phyloP scores from a whole-genome alignment of 495 filamentous ascomycete species.

The Annulohypoxylon bovei region DNA sequence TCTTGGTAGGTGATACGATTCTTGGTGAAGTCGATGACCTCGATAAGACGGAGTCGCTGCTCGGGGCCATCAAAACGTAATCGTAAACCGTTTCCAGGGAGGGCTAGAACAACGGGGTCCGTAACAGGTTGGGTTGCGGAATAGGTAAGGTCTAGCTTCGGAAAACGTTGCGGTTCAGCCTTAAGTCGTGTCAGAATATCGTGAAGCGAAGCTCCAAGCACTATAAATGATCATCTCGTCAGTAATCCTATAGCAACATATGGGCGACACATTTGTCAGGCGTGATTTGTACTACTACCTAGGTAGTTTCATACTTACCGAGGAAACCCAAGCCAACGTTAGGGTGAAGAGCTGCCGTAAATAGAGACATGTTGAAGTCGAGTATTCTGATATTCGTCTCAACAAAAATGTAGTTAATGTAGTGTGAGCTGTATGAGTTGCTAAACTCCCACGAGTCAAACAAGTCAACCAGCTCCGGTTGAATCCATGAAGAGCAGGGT shows the following conservation, averaged over 20 bases:
- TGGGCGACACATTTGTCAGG: background rate
- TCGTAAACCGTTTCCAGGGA: constrained; percentile 86
- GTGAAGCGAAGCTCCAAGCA: constrained; percentile 88
- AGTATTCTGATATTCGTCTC: constrained; percentile 3
- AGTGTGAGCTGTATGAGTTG: constrained; percentile 1
- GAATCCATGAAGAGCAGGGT: constrained; percentile 35
- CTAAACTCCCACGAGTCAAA: constrained; percentile 5
- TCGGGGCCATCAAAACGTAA: constrained; percentile 93
- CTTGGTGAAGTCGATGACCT: constrained; percentile 91
- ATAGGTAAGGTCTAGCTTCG: constrained; percentile 83
- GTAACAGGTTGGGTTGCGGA: constrained; percentile 73
- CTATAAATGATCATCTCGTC: constrained; percentile 55
- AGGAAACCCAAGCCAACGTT: constrained; percentile 82
- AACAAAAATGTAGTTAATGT: constrained; percentile 8
- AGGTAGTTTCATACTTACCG: constrained; percentile 61
- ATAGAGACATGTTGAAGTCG: constrained; percentile 60
- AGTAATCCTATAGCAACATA: constrained; percentile 1
- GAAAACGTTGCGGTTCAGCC: constrained; percentile 81
- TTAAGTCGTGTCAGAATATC: constrained; percentile 87
- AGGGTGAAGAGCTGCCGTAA: constrained; percentile 76
- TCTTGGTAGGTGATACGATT: constrained; percentile 83
- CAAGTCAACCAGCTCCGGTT: constrained; percentile 13
- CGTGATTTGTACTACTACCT: background rate
- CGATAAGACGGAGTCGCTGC: constrained; percentile 89
- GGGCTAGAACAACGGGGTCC: constrained; percentile 74